Evolutionary conservation across 1,284 basidiomycete species (phyloP), one percentile per base, ranked within the genome.

Genomic region (Anthracocystis panici-leucophaei): DNA sequence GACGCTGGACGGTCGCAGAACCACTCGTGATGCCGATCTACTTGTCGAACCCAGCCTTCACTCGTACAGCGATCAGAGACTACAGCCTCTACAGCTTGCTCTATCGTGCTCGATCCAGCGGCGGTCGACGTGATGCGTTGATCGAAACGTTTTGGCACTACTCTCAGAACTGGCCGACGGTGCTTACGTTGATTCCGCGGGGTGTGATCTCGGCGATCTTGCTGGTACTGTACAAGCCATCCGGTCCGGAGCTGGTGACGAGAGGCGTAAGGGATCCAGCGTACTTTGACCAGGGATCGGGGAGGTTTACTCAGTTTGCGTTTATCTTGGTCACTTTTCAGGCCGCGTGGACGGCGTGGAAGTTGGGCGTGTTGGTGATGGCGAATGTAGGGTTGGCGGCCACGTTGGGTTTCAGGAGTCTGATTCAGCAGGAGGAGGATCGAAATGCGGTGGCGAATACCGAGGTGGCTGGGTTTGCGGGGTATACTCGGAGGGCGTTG

Each of bases 131-230:
- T n/a, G 74, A 77, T 45, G 53, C 61, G 18, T 45, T 63, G 35
- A 78, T 77, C 59, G 78, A 80, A 40, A 60, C 73, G 6, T 71
- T 57, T 25, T 80, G 78, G 78, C 69, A 65, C 60, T 68, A 65
- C 31, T 75, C 73, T 27, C 78, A 80, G 55, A 80, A 80, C 48
- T 80, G 78, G 76, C 78, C 78, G 1, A 80, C 78, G 2, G 75
- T 80, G 27, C 31, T 69, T n/a, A 73, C 70, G 3, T 57, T 80
- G 8, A 14, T 79, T 5, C 78, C 78, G 14, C 69, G 78, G 20
- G 78, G 62, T 11, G 68, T 77, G 42, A 73, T 80, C 45, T 67
- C 63, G 5, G 54, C 55, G 18, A 58, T 64, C n/a, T 6, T 75
- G 29, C 53, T 78, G 27, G 63, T 75, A 5, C 53, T 78, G 29